Evolutionary conservation across 108 stramenopile species (phyloP), one percentile per base, ranked within the genome.

Genomic region (Pelagomonas calceolata): DNA sequence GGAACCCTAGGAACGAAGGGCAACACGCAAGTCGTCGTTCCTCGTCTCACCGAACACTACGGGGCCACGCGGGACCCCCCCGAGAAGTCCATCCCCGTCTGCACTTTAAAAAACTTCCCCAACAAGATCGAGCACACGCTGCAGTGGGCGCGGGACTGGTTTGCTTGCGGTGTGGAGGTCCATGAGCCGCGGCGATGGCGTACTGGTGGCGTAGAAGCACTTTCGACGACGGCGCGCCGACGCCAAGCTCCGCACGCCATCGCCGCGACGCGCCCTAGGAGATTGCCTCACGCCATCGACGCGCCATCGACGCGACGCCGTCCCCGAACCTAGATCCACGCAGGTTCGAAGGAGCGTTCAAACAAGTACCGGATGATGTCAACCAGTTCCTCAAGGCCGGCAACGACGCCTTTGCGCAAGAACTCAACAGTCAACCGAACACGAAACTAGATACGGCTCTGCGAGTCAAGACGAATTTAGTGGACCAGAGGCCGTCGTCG

Each of bases 21-120:
- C 30, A 94, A 94, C 72, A 95, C 92, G 0, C 95, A 97, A 85
- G 84, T 97, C 60, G 95, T 98, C n/a, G 91, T 95, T 30, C 96
- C 98, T 0, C 83, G 89, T 70, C 80, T 94, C 21, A 97, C 98
- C n/a, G 95, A 97, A 79, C 93, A 95, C 75, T 99, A 99, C 76
- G 95, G 95, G 0, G 96, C 96, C 36, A 95, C 93, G 30, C 90
- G 96, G 66, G 96, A 98, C 79, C 96, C 95, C 67, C 94, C 95
- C 4, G 98, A 97, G 80, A 97, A 97, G 85, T 74, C 79, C 64
- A 94, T 99, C 81, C 98, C 98, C 34, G 92, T 98, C 34, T 99
- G 98, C 76, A 99, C 98, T 3, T 85, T 99, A 44, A 99, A 99
- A 86, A 95, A 97, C 88, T 99, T 97, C 75, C 98, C 98, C 64